Percentiles rank a stretch among this genome's conserved stretches.
phyloP scores from a whole-genome alignment of 1,284 basidiomycete species.

The Spongiforma sp. region DNA sequence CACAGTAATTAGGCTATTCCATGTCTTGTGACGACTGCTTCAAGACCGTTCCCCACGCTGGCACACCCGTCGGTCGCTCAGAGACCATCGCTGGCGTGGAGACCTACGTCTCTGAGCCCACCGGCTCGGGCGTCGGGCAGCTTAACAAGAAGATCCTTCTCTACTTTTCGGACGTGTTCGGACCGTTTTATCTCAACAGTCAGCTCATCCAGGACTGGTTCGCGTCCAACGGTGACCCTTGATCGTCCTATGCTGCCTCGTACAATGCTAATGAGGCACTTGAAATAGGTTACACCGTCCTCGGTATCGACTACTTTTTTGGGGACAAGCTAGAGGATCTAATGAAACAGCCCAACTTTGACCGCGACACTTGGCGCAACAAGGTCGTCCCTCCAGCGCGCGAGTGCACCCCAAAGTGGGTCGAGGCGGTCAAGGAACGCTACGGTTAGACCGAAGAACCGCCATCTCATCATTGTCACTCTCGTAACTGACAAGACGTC shows the following conservation, averaged over 20 bases:
- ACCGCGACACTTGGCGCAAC: constrained; percentile 46
- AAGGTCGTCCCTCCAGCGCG: constrained; percentile 41
- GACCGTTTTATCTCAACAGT: constrained; percentile 56
- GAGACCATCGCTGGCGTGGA: constrained; percentile 51
- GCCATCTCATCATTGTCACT: background rate
- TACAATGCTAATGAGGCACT: background rate
- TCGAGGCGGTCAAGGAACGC: constrained; percentile 48
- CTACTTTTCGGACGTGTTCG: constrained; percentile 57
- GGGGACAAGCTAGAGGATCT: constrained; percentile 53
- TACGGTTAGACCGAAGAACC: constrained; percentile 43
- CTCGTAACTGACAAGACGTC: background rate
- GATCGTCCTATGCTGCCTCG: background rate
- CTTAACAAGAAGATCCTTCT: constrained; percentile 49
- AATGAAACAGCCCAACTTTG: constrained; percentile 42
- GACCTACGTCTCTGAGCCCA: constrained; percentile 58
- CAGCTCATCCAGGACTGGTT: constrained; percentile 60
- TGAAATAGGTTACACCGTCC: constrained; percentile 54
- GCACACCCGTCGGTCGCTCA: constrained; percentile 41
- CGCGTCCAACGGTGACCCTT: constrained; percentile 48
- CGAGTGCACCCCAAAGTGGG: constrained; percentile 51
- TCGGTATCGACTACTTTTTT: constrained; percentile 62
- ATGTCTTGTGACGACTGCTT: constrained; percentile 47
- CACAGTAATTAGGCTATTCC: background rate
- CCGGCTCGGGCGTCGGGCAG: background rate
- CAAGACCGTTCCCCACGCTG: constrained; percentile 53